phyloP scores from a whole-genome alignment of 805 yeast species.

The Cyberlindnera veronae region DNA sequence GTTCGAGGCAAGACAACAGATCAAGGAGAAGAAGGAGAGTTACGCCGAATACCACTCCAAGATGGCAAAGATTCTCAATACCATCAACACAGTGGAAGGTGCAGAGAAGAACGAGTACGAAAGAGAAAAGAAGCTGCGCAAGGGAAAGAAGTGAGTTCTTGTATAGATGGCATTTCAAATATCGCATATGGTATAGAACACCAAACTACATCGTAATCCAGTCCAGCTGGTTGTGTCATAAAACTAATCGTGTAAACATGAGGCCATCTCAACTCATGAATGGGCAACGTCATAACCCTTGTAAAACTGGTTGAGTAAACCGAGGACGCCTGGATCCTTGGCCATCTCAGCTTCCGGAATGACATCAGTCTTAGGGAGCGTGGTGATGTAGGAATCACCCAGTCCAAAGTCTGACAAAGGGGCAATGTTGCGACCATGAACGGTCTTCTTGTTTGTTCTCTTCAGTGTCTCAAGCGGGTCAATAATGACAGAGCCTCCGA shows the following conservation, averaged over 20 bases:
- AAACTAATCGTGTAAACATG: too few species aligned
- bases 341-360: conserved; percentile 29
- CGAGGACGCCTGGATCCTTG: conserved; percentile 58
- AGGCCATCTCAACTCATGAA: conserved; percentile 2
- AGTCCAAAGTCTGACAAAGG: conserved; percentile 18
- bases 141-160: conserved; percentile 35
- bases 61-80: conserved; percentile 82
- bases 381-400: conserved; percentile 44
- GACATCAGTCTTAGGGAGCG: conserved; percentile 35
- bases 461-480: conserved; percentile 11
- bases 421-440: conserved; percentile 6
- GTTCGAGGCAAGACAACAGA: conserved; percentile 83
- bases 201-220: too few species aligned
- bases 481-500: conserved; percentile 8
- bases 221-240: too few species aligned
- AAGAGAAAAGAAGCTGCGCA: conserved; percentile 70
- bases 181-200: too few species aligned
- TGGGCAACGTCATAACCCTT: conserved; percentile 35
- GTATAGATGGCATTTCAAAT: too few species aligned
- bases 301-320: conserved; percentile 78
- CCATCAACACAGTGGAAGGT: conserved; percentile 92
- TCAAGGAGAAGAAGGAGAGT: conserved; percentile 69
- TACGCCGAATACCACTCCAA: conserved; percentile 82
- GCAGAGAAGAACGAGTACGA: conserved; percentile 92
- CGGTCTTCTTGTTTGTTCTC: conserved; percentile 2